Evolutionary conservation across 768 basidiomycete species (phyloP).

Genomic region (Suillus luteus): DNA sequence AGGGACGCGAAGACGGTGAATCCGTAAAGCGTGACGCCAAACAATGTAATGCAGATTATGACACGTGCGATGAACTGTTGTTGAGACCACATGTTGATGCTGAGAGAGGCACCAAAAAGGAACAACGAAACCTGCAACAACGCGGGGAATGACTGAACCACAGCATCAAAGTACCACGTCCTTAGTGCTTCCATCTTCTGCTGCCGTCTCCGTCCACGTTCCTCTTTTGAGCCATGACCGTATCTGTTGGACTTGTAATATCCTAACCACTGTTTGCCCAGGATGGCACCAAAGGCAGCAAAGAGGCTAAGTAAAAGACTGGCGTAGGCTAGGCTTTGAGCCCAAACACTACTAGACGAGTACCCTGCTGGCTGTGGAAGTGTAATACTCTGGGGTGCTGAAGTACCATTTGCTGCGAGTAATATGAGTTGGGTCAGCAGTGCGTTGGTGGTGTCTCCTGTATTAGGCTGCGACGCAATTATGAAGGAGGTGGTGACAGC

Average conservation of each 20-base stretch:
- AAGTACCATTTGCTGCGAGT: slow-evolving; percentile 15
- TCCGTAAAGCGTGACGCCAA: slow-evolving; percentile 16
- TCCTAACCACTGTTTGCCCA: slow-evolving; percentile 23
- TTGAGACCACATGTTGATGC: slow-evolving; percentile 9
- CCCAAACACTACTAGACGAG: slow-evolving; percentile 11
- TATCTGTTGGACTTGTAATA: slow-evolving; percentile 9
- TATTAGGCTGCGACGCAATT: slow-evolving; percentile 14
- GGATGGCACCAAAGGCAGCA: slow-evolving; percentile 21
- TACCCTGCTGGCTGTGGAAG: slow-evolving; percentile 15
- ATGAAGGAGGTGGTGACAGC: slow-evolving; percentile 22
- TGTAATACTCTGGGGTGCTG: slow-evolving; percentile 4
- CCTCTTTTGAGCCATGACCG: slow-evolving; percentile 15
- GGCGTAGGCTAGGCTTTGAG: slow-evolving; percentile 19
- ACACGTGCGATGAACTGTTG: slow-evolving; percentile 15
- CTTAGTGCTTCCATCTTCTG: slow-evolving; percentile 18
- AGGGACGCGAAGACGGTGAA: slow-evolving; percentile 17
- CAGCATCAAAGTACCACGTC: slow-evolving; percentile 19
- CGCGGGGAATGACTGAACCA: slow-evolving; percentile 16
- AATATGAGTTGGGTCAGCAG: slow-evolving; percentile 17
- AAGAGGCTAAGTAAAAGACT: slow-evolving; percentile 19
- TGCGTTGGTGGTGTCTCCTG: slow-evolving; percentile 16
- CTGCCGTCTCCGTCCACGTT: slow-evolving; percentile 18
- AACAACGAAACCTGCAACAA: slow-evolving; percentile 19
- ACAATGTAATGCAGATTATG: slow-evolving; percentile 11
- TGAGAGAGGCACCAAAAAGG: slow-evolving; percentile 18